These are phyloP conservation scores for Stramenopiles sp. DNA, from an alignment of 352 stramenopile species.

Conservation along the genomic window DNA sequence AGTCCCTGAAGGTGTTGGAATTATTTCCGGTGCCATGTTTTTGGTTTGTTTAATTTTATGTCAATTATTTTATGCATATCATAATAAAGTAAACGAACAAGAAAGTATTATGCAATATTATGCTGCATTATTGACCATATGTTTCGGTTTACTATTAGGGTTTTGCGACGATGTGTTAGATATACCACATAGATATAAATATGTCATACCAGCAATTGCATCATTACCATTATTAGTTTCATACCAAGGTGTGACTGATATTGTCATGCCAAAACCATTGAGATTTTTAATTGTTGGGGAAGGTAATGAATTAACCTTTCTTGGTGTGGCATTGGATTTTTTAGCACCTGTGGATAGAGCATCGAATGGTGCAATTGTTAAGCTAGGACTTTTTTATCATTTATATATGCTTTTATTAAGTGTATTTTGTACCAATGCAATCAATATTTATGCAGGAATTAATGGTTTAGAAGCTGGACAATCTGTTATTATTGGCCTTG, in stretches of 20 bases:
- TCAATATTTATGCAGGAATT: slow-evolving; percentile 98
- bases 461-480: slow-evolving; percentile 95
- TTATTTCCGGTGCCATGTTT: too few relatives aligned
- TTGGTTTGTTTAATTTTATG: too few relatives aligned
- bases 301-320: too few relatives aligned
- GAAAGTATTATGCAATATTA: too few relatives aligned
- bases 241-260: slow-evolving; percentile 80
- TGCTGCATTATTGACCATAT: too few relatives aligned
- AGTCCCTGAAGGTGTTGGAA: too few relatives aligned
- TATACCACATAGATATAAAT: slow-evolving; percentile 87
- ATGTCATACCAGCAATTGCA: slow-evolving; percentile 82
- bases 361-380: slow-evolving; percentile 52
- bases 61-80: too few relatives aligned
- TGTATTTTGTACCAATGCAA: slow-evolving; percentile 98
- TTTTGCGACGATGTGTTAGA: slow-evolving; percentile 88
- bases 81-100: too few relatives aligned
- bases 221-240: slow-evolving; percentile 84
- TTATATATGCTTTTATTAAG: slow-evolving; percentile 95
- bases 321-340: slow-evolving; percentile 19
- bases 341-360: slow-evolving; percentile 32
- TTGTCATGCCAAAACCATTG: slow-evolving; percentile 70
- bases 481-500: slow-evolving; percentile 64
- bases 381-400: slow-evolving; percentile 81
- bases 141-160: too few relatives aligned
- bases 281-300: slow-evolving; percentile 44